Evolutionary conservation across 2,329 filamentous ascomycete genomes (phyloP), one percentile per base, ranked within the genome.

Genomic region (Monosporascus sp.): DNA sequence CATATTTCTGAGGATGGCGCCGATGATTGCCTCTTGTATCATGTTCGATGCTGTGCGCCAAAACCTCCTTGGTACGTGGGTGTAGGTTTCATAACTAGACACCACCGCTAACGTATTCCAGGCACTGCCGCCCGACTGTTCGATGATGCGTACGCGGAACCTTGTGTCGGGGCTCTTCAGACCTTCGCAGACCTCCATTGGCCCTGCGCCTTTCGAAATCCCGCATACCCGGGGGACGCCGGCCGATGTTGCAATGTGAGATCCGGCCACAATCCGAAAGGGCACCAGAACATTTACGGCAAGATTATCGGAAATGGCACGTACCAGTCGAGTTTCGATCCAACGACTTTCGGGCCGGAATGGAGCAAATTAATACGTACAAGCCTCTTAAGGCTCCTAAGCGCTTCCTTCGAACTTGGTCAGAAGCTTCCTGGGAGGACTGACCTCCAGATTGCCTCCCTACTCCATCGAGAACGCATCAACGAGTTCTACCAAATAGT

Each of bases 21-120:
- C 66, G 5, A 65, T 67, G 62, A 65, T 68, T 51, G 62, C 65
- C 17, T 66, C 63, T 0, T 68, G 65, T 38, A 62, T 68, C 48
- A 67, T 68, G 65, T 61, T 68, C 24, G 66, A 68, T 47, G 64
- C 66, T 6, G 65, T 67, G 8, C 61, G 65, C 17, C 66, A 67
- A 46, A 62, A 65, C 37, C 51, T 68, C 31, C 62, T 65, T 20
- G 65, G 65, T 64, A 48, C 7, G 42, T 17, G 5, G 17, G 42
- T 37, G 48, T 5, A 46, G 3, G 22, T 50, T 15, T 9, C 24
- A 47, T 27, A 14, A 20, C 46, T 17, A 17, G 11, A 24, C 17
- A 42, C 6, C 15, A 24, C 54, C 5, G n/a, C 48, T 52, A 38
- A 55, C 31, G 18, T 34, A 15, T 17, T 24, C 3, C 39, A 65